phyloP scores from a whole-genome alignment of 495 filamentous ascomycete species.

The Darksidea phi region DNA sequence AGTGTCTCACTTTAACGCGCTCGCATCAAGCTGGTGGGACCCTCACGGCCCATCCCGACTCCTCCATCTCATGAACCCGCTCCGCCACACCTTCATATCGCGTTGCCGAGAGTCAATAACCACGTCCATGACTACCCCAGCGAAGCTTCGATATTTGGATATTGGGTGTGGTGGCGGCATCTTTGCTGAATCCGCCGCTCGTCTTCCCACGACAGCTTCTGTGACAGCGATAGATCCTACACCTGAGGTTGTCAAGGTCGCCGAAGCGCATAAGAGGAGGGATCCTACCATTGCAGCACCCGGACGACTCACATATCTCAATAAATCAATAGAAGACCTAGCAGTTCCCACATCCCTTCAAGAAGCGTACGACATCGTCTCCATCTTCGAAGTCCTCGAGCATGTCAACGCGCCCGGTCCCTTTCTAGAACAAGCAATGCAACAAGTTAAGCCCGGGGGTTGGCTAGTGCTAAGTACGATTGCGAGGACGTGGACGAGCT shows the following conservation, averaged over 20 bases:
- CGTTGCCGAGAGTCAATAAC: conserved; percentile 58
- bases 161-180: conserved; percentile 96
- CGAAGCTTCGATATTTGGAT: conserved; percentile 66
- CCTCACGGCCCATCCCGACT: conserved; percentile 87
- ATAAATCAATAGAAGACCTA: conserved; percentile 68
- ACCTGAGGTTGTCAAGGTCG: conserved; percentile 72
- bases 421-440: conserved; percentile 67
- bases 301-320: conserved; percentile 66
- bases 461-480: conserved; percentile 93
- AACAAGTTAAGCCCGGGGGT: conserved; percentile 81
- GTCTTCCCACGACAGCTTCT: conserved; percentile 61
- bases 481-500: conserved; percentile 79
- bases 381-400: conserved; percentile 91
- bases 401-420: conserved; percentile 71
- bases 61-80: conserved; percentile 96
- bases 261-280: conserved; percentile 65
- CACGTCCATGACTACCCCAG: conserved; percentile 8
- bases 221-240: conserved; percentile 88
- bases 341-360: conserved; percentile 44
- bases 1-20: conserved; percentile 88
- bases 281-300: conserved; percentile 60
- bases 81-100: conserved; percentile 87
- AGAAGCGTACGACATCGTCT: conserved; percentile 65
- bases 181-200: conserved; percentile 87
- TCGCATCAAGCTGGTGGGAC: conserved; percentile 97